phyloP scores from a whole-genome alignment of 495 filamentous ascomycete species.

The Halenospora varia region DNA sequence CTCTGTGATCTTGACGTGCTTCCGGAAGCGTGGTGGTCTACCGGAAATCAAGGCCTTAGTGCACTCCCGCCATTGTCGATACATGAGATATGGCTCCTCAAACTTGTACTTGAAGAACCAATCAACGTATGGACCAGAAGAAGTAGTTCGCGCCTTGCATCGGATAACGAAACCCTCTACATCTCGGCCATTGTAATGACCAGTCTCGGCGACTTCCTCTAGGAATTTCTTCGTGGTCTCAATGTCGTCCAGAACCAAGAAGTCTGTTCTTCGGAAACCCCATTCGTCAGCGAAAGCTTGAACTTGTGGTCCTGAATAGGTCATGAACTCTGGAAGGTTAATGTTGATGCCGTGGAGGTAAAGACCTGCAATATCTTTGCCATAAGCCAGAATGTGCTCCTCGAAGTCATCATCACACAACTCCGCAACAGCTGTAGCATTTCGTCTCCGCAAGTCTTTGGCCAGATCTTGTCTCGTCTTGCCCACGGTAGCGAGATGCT shows the following conservation, averaged over 20 bases:
- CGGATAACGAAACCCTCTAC: slow-evolving; percentile 97
- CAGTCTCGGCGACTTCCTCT: slow-evolving; percentile 76
- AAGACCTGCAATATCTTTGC: slow-evolving; percentile 76
- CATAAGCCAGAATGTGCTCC: slow-evolving; percentile 93
- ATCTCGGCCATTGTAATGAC: slow-evolving; percentile 82
- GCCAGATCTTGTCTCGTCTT: slow-evolving; percentile 76
- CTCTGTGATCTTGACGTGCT: slow-evolving; percentile 86
- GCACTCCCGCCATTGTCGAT: slow-evolving; percentile 95
- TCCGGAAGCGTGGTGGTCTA: slow-evolving; percentile 68
- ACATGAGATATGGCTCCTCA: slow-evolving; percentile 97
- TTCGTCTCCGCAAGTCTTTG: slow-evolving; percentile 66
- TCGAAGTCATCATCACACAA: slow-evolving; percentile 95
- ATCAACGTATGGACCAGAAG: slow-evolving; percentile 43
- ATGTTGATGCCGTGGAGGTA: slow-evolving; percentile 96
- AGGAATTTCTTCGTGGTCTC: slow-evolving; percentile 71
- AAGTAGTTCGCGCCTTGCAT: slow-evolving; percentile 59
- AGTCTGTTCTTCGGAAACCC: slow-evolving; percentile 89
- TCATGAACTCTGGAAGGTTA: slow-evolving; percentile 85
- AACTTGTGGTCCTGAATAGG: slow-evolving; percentile 71
- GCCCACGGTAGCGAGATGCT: slow-evolving; percentile 68
- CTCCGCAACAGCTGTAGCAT: slow-evolving; percentile 91
- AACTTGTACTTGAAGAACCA: slow-evolving; percentile 99
- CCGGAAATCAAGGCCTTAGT: slow-evolving; percentile 86
- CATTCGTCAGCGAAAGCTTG: slow-evolving; percentile 87
- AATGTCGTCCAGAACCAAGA: slow-evolving; percentile 72